Evolutionary conservation across 768 basidiomycete species (phyloP).

Genomic region (Leccinum broughii): DNA sequence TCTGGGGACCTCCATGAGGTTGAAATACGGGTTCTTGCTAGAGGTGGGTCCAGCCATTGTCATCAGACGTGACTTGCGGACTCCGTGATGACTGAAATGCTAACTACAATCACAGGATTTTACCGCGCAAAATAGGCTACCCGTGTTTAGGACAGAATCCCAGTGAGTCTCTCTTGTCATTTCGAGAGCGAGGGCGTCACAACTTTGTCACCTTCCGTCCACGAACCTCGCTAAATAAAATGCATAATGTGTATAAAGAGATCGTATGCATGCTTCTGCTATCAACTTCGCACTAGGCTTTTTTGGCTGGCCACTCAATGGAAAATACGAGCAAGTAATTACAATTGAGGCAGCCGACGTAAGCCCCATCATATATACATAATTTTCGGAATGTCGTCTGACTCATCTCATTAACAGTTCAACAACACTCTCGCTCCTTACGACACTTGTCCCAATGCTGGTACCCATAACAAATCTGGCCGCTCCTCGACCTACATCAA

Average conservation of each 20-base stretch:
- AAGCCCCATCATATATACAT: slow-evolving; percentile 29
- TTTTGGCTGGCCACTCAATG: slow-evolving; percentile 72
- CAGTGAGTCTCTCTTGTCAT: slow-evolving; percentile 44
- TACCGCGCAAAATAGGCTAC: slow-evolving; percentile 56
- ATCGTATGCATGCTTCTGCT: slow-evolving; percentile 71
- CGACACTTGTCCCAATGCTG: slow-evolving; percentile 73
- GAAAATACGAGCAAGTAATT: slow-evolving; percentile 74
- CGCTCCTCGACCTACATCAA: slow-evolving; percentile 59
- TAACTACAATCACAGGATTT: slow-evolving; percentile 51
- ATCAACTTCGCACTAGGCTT: slow-evolving; percentile 73
- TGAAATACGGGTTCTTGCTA: slow-evolving; percentile 80
- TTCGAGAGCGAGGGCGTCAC: not conserved
- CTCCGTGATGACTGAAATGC: not conserved
- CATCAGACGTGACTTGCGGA: slow-evolving; percentile 2
- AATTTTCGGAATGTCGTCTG: slow-evolving; percentile 9
- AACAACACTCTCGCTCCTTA: slow-evolving; percentile 90
- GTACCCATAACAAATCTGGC: slow-evolving; percentile 44
- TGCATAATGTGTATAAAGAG: slow-evolving; percentile 38
- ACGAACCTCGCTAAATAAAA: not conserved
- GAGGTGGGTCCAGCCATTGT: slow-evolving; percentile 38
- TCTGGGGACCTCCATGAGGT: slow-evolving; percentile 66
- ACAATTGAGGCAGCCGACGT: slow-evolving; percentile 66
- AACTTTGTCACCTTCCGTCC: not conserved
- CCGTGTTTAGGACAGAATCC: slow-evolving; percentile 79
- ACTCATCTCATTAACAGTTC: slow-evolving; percentile 41